A percentile compares a stretch with the other conserved stretches of the same genome.
Conservation (phyloP, 495 filamentous ascomycete species). For the Neurospora cerealis region DNA sequence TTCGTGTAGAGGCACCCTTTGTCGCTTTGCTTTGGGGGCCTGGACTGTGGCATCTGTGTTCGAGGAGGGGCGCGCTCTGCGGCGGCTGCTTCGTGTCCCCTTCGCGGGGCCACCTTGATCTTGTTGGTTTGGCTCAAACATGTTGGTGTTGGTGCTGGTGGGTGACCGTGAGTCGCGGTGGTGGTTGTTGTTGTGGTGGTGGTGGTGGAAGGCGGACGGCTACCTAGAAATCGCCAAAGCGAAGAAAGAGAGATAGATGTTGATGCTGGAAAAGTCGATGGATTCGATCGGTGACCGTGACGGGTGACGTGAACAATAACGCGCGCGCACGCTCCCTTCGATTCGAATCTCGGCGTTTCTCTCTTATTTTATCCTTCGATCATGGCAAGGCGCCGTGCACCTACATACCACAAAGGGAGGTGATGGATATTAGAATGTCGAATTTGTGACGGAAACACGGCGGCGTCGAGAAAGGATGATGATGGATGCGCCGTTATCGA, state of each 20-base stretch:
- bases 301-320: slow-evolving; percentile 1
- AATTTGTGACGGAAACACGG: not conserved
- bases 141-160: slow-evolving; percentile 1
- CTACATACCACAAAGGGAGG: not conserved
- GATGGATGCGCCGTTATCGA: not conserved
- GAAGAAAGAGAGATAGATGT: not conserved
- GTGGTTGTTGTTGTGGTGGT: slow-evolving; percentile 1
- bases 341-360: not conserved
- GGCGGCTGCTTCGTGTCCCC: slow-evolving; percentile 48
- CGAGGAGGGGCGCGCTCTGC: slow-evolving; percentile 57
- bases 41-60: slow-evolving; percentile 49
- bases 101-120: slow-evolving; percentile 32
- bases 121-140: slow-evolving; percentile 1
- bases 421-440: not conserved
- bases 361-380: not conserved
- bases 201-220: not conserved
- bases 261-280: not conserved
- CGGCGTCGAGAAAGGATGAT: not conserved
- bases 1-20: slow-evolving; percentile 51
- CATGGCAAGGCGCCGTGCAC: not conserved
- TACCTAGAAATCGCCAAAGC: not conserved
- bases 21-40: slow-evolving; percentile 62
- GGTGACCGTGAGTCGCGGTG: not conserved
- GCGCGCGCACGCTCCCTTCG: not conserved
- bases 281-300: slow-evolving; percentile 1